Base-by-base conservation (phyloP, 2,329 filamentous ascomycete genomes). In the Neonectria sp. region DNA sequence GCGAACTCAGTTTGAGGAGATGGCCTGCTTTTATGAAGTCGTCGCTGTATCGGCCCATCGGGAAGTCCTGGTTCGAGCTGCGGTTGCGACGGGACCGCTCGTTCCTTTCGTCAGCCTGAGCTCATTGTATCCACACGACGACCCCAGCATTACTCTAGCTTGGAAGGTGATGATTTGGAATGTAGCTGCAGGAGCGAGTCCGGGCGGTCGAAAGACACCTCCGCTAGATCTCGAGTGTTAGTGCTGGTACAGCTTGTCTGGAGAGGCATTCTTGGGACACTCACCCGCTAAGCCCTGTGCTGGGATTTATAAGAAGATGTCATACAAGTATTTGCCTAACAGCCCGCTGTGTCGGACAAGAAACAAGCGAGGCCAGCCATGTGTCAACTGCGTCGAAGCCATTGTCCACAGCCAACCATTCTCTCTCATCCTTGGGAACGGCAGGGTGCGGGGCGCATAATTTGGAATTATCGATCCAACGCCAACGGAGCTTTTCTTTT, bases 71-170 rank as follows among this genome's bases (percentile, higher is more conserved):
- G 46, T 55, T 29, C 49, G 27, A 27, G 51, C 31, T 52, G 53
- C 40, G 59, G 40, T 37, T 21, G 33, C 48, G 58, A 48, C 33
- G 40, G 40, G 33, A 24, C 40, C 4, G 40, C 43, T 64, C 55
- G 61, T 63, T 46, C 35, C 51, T 61, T 67, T 73, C 65, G 69
- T 73, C 72, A 76, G 69, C 55, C 52, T 74, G 72, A 67, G 69
- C 69, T 74, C 72, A 71, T 75, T 33, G 45, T 57, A 57, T 68
- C 65, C 64, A 40, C 43, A 67, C 63, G 45, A 60, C 63, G 40
- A 55, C 45, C 56, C 63, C 43, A 40, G 55, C 48, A 37, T 51
- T 49, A 48, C 43, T 24, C 35, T 24, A 60, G 43, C 13, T 52
- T 45, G 24, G 45, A 21, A 4, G 51, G 43, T 11, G 13, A 51